A percentile compares a stretch with the other conserved stretches of the same genome.
Conservation (phyloP, 1,284 basidiomycete species). For the Marasmius sp. region DNA sequence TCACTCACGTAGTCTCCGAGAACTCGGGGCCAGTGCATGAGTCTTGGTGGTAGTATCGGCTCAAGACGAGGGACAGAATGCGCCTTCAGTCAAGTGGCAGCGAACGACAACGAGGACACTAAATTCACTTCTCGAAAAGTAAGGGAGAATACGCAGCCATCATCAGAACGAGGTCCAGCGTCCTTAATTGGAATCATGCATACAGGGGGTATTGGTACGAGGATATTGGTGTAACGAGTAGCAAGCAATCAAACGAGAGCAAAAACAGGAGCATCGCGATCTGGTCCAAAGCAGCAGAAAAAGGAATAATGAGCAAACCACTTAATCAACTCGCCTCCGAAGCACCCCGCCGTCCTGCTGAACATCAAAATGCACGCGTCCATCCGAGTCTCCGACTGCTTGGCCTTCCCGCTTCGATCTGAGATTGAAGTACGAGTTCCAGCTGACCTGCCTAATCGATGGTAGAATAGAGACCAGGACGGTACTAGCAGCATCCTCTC, state of each 20-base stretch:
- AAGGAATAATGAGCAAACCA: neutral
- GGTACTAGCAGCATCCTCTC: slow-evolving; percentile 46
- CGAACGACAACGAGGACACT: no score
- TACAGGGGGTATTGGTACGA: no score
- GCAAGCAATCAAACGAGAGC: neutral
- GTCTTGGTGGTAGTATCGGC: no score
- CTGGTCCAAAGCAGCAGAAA: neutral
- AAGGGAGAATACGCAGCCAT: no score
- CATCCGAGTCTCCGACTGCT: neutral
- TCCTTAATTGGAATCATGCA: no score
- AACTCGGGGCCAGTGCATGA: no score
- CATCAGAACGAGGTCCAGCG: no score
- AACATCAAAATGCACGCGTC: neutral
- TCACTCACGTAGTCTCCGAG: no score
- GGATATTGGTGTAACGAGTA: neutral
- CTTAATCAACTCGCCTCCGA: neutral
- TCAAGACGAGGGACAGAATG: no score
- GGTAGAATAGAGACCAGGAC: slow-evolving; percentile 43
- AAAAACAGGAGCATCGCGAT: neutral
- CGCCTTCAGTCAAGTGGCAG: no score
- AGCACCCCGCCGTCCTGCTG: neutral
- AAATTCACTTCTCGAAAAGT: no score
- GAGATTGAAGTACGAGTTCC: slow-evolving; percentile 52
- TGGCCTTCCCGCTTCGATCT: slow-evolving; percentile 1
- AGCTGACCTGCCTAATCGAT: slow-evolving; percentile 44